Evolutionary conservation across 441 rosid species (phyloP).

Genomic region (Breynia disticha): DNA sequence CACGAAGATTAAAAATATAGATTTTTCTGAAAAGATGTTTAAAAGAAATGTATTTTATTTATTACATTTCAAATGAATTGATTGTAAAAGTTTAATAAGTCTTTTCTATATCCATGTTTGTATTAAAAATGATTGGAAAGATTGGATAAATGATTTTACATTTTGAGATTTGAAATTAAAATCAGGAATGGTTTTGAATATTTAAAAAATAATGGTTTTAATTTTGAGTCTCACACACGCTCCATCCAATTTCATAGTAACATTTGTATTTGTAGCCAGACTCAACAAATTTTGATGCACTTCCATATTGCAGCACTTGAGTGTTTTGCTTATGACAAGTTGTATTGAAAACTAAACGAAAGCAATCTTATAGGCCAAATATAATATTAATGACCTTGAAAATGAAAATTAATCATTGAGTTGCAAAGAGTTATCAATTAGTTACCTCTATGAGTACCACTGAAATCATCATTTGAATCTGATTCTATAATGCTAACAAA

Average conservation of each 20-base stretch:
- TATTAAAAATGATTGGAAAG: too few species aligned
- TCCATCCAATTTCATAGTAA: conserved; percentile 46
- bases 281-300: conserved; percentile 27
- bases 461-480: conserved; percentile 72
- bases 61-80: too few species aligned
- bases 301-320: conserved; percentile 45
- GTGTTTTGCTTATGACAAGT: conserved; percentile 26
- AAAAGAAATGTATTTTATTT: too few species aligned
- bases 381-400: not conserved
- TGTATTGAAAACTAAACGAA: conserved; percentile 27
- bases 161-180: too few species aligned
- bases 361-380: conserved; percentile 32
- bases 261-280: conserved; percentile 33
- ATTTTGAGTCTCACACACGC: too few species aligned
- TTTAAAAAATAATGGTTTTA: too few species aligned
- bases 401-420: not conserved
- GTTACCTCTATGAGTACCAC: conserved; percentile 47
- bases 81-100: too few species aligned
- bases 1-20: too few species aligned
- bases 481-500: conserved; percentile 70
- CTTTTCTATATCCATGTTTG: too few species aligned
- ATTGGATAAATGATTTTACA: too few species aligned
- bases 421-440: conserved; percentile 6
- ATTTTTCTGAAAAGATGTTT: too few species aligned
- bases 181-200: too few species aligned